A percentile compares a stretch with the other conserved stretches of the same genome.
Conservation (phyloP, 495 filamentous ascomycete species). For the Rostrohypoxylon terebratum region DNA sequence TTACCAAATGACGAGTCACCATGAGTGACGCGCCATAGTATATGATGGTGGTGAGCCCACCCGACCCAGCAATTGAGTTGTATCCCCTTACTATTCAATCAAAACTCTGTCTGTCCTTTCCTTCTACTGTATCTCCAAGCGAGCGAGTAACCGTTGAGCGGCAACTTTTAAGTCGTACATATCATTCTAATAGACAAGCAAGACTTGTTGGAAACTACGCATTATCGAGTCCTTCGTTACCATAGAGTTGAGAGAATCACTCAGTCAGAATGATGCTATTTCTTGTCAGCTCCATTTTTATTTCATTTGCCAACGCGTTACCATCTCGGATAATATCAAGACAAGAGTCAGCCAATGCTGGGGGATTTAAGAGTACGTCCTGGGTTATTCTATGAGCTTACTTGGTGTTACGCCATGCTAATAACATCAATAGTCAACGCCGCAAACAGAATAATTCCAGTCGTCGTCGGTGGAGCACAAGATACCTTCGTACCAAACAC, state of each 20-base stretch:
- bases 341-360: slow-evolving; percentile 11
- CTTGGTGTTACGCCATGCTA: slow-evolving; percentile 2
- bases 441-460: slow-evolving; percentile 40
- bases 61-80: not conserved
- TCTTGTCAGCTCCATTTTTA: slow-evolving; percentile 19
- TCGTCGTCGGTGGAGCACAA: slow-evolving; percentile 43
- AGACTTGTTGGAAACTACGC: slow-evolving; percentile 3
- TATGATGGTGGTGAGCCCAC: slow-evolving; percentile 24
- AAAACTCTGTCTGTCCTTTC: slow-evolving; percentile 14
- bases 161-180: slow-evolving; percentile 23
- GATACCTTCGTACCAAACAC: slow-evolving; percentile 52
- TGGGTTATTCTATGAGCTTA: not conserved
- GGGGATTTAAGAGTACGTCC: slow-evolving; percentile 24
- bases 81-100: slow-evolving; percentile 10
- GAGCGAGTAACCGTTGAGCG: slow-evolving; percentile 40
- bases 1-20: not conserved
- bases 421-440: slow-evolving; percentile 22
- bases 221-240: slow-evolving; percentile 19
- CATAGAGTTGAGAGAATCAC: not conserved
- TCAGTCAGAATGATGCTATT: slow-evolving; percentile 25
- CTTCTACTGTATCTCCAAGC: slow-evolving; percentile 13
- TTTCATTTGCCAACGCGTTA: slow-evolving; percentile 14
- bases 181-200: slow-evolving; percentile 31
- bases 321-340: slow-evolving; percentile 29
- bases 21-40: slow-evolving; percentile 11